phyloP scores from a whole-genome alignment of 2,329 filamentous ascomycete species.

The Curvularia lunata region DNA sequence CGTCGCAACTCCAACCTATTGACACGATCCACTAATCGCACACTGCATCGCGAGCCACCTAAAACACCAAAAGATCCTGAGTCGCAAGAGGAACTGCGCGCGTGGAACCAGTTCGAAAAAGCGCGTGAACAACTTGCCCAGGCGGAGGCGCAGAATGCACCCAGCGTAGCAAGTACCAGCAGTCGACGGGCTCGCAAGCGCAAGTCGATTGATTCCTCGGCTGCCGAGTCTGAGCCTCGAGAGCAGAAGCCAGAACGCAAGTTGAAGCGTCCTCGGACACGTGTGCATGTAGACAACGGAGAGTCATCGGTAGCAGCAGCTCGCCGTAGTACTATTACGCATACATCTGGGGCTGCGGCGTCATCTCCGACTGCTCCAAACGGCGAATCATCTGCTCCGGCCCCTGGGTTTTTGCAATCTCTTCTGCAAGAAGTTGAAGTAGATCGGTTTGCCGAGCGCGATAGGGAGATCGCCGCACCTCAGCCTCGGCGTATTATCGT shows the following conservation, averaged over 20 bases:
- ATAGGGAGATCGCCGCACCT: constrained; percentile 46
- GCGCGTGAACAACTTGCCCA: constrained; percentile 67
- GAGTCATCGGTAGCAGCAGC: constrained; percentile 48
- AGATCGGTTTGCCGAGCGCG: constrained; percentile 44
- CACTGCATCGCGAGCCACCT: constrained; percentile 45
- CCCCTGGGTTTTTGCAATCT: constrained; percentile 83
- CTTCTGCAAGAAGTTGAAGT: constrained; percentile 85
- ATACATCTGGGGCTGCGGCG: constrained; percentile 20
- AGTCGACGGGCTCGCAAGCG: constrained; percentile 70
- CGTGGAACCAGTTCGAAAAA: constrained; percentile 91
- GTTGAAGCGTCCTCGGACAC: constrained; percentile 84
- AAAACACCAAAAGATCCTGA: constrained; percentile 66
- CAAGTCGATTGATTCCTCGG: constrained; percentile 77
- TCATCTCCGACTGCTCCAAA: constrained; percentile 23
- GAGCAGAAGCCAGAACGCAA: constrained; percentile 75
- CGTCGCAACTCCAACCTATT: constrained; percentile 49
- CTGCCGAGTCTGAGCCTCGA: constrained; percentile 66
- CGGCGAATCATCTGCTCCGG: constrained; percentile 45
- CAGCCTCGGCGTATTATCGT: constrained; percentile 52
- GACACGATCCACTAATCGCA: constrained; percentile 40
- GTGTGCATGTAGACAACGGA: constrained; percentile 64
- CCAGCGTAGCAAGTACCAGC: constrained; percentile 29
- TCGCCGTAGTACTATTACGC: constrained; percentile 37
- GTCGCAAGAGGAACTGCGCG: constrained; percentile 78
- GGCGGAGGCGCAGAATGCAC: constrained; percentile 26